Evolutionary conservation across 2,329 filamentous ascomycete species (phyloP).

Genomic region (Talaromyces sp.): DNA sequence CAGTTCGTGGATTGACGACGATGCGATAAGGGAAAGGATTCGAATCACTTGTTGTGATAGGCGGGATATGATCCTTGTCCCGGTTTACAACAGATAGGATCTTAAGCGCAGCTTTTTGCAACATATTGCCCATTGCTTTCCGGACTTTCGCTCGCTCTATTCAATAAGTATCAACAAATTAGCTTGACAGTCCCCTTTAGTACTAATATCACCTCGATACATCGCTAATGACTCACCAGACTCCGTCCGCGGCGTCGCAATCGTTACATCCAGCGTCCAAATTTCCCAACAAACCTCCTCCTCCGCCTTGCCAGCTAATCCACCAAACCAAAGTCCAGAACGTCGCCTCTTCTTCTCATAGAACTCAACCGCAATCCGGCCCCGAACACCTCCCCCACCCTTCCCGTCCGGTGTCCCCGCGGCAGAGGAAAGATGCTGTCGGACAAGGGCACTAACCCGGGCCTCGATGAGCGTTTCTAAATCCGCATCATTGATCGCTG

Average conservation of each 20-base stretch:
- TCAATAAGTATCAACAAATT: slow-evolving; percentile 3
- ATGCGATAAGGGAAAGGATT: slow-evolving; percentile 98
- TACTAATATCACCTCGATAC: too few relatives aligned
- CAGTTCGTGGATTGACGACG: slow-evolving; percentile 78
- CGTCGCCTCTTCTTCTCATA: slow-evolving; percentile 89
- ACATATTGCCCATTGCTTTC: slow-evolving; percentile 84
- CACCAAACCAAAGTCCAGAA: slow-evolving; percentile 69
- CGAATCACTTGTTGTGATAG: slow-evolving; percentile 85
- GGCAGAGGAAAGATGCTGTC: slow-evolving; percentile 68
- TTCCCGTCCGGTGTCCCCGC: slow-evolving; percentile 47
- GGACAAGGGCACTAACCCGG: slow-evolving; percentile 75
- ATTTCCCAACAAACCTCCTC: slow-evolving; percentile 97
- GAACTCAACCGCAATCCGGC: slow-evolving; percentile 85
- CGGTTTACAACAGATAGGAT: slow-evolving; percentile 84
- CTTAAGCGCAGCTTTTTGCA: slow-evolving; percentile 85
- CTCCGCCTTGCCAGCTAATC: slow-evolving; percentile 64
- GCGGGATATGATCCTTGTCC: slow-evolving; percentile 94
- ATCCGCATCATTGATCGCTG: slow-evolving; percentile 85
- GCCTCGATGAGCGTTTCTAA: slow-evolving; percentile 93
- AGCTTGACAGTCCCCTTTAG: too few relatives aligned
- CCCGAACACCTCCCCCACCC: slow-evolving; percentile 61
- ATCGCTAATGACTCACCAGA: slow-evolving; percentile 64
- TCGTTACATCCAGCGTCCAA: slow-evolving; percentile 92
- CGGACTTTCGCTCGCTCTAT: slow-evolving; percentile 84
- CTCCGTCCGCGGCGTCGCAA: slow-evolving; percentile 85